Percentiles rank a stretch among this genome's conserved stretches.
Conservation (phyloP, 2,329 filamentous ascomycete species). For the Metarhizium robertsii region DNA sequence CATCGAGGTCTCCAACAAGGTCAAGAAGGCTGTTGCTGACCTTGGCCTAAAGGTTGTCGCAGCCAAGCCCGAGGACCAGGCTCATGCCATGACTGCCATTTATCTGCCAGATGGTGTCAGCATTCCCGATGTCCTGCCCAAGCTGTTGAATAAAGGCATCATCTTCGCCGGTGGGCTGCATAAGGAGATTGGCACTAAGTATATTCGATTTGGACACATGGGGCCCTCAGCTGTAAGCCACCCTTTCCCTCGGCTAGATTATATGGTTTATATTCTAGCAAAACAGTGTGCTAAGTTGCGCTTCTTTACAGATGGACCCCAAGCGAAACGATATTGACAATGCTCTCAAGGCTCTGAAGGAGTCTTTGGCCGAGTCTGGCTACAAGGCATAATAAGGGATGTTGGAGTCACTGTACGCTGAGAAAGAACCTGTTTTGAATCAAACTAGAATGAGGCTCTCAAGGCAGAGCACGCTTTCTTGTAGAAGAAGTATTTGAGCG, state of each 20-base stretch:
- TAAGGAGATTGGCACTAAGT: conserved; percentile 88
- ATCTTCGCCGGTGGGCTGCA: conserved; percentile 93
- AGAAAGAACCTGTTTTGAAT: background rate
- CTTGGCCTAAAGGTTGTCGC: conserved; percentile 85
- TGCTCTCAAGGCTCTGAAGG: conserved; percentile 69
- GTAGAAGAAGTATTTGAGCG: background rate
- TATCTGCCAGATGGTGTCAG: conserved; percentile 81
- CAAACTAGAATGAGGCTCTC: background rate
- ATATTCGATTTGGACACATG: conserved; percentile 97
- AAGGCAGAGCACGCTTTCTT: background rate
- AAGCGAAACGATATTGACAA: conserved; percentile 73
- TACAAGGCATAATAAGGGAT: conserved; percentile 34
- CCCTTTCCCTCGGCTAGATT: background rate
- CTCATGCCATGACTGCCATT: conserved; percentile 96
- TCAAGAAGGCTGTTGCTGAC: conserved; percentile 74
- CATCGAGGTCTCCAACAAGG: conserved; percentile 66
- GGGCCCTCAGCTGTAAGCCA: conserved; percentile 71
- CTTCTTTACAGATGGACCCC: conserved; percentile 52
- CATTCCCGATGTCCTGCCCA: conserved; percentile 75
- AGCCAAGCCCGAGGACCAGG: conserved; percentile 77
- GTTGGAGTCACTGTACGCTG: background rate
- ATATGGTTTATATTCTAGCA: background rate
- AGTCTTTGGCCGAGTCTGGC: conserved; percentile 65
- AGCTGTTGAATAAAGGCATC: conserved; percentile 75
- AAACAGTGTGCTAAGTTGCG: background rate